Evolutionary conservation across 768 basidiomycete genomes (phyloP), one percentile per base, ranked within the genome.

Genomic region (Leccinum arenicola): DNA sequence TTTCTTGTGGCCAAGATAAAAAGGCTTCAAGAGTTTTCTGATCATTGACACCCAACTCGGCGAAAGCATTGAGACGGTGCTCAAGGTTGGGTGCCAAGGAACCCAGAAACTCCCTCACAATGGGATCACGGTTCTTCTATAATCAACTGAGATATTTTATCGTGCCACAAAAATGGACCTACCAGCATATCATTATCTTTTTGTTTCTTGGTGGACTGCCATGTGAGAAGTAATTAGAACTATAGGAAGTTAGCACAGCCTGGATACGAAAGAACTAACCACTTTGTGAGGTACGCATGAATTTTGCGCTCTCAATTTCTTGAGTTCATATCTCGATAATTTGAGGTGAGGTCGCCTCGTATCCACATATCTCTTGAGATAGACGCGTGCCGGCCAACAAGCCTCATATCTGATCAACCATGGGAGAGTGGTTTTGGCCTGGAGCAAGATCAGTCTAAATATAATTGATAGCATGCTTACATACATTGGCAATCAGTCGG

Each of bases 11-110:
- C 69, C 71, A 73, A 15, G 58, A 58, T 17, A 69, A n/a, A 55
- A 74, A 67, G 29, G 59, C 65, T 12, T 51, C 49, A 40, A 72
- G 58, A 6, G 64, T 68, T 47, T 52, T 45, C 58, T 56, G 36
- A 29, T 70, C 63, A 47, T 64, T 63, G 52, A 73, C 50, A 25
- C 70, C 72, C 50, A 72, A 48, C 51, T 48, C 19, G 5, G 49
- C 25, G 35, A 74, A 69, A 11, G 58, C 63, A 52, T 62, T 57
- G 6, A 65, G 29, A 38, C 57, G 63, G 15, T 55, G 58, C 58
- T 65, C 63, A 9, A 74, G 67, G 49, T 25, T 63, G 9, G 72
- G 68, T 25, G 23, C 36, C 52, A 67, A 48, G 31, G 71, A 65
- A 48, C 43, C 1, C 43, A 74, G 35, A 53, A 70, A 69, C 17